Evolutionary conservation across 169 alveolate genomes (phyloP).

Genomic region (Cryptosporidium viatorum): DNA sequence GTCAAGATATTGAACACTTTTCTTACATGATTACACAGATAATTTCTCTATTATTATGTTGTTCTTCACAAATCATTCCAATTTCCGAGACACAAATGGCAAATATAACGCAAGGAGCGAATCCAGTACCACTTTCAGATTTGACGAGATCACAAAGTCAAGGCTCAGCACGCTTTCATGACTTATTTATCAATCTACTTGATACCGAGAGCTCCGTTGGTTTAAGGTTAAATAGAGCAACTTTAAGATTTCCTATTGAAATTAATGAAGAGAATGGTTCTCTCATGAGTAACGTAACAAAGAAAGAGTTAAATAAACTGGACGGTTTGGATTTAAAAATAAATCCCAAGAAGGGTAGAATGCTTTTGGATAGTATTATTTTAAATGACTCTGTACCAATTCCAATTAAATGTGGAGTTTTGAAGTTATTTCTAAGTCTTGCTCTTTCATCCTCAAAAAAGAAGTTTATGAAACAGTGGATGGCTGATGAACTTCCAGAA

Average conservation of each 20-base stretch:
- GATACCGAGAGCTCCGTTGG: constrained; percentile 69
- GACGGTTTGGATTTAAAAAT: constrained; percentile 26
- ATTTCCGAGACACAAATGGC: constrained; percentile 46
- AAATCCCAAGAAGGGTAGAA: neutral
- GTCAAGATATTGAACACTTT: constrained; percentile 14
- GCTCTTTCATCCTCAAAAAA: constrained; percentile 64
- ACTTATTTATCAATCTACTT: constrained; percentile 35
- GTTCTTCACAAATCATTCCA: constrained; percentile 38
- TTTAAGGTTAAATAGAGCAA: neutral
- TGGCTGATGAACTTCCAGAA: constrained; percentile 15
- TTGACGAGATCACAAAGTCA: constrained; percentile 30
- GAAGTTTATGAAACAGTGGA: constrained; percentile 41
- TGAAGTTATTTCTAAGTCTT: constrained; percentile 38
- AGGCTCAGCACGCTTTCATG: constrained; percentile 28
- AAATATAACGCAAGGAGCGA: constrained; percentile 14
- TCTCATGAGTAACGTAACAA: constrained; percentile 38
- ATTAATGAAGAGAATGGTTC: constrained; percentile 63
- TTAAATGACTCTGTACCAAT: constrained; percentile 59
- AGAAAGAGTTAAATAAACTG: constrained; percentile 18
- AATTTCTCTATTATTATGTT: constrained; percentile 15
- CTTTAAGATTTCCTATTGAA: constrained; percentile 11
- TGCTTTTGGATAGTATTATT: constrained; percentile 20
- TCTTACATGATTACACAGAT: constrained; percentile 36
- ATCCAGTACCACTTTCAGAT: constrained; percentile 49
- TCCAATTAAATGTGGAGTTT: constrained; percentile 3